Evolutionary conservation across 179 eudicot genomes (phyloP).

Genomic region (Patellifolia procumbens): DNA sequence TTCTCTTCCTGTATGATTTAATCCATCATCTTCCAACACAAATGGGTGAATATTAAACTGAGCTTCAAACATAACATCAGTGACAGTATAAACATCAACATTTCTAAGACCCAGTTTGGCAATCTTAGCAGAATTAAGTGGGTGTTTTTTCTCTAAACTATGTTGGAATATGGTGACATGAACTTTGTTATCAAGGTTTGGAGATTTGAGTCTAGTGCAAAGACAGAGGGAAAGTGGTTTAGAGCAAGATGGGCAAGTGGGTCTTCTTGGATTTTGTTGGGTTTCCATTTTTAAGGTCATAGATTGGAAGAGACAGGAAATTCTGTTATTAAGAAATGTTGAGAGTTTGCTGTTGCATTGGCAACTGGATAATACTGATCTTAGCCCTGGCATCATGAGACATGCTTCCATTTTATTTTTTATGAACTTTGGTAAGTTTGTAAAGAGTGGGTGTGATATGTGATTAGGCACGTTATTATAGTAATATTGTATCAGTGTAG

Average conservation of each 20-base stretch:
- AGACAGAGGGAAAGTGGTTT: slow-evolving; percentile 65
- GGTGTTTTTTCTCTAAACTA: slow-evolving; percentile 73
- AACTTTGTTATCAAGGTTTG: slow-evolving; percentile 53
- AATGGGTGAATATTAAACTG: slow-evolving; percentile 44
- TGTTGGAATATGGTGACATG: slow-evolving; percentile 76
- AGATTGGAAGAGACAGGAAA: slow-evolving; percentile 21
- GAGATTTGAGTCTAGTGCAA: slow-evolving; percentile 56
- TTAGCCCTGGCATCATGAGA: slow-evolving; percentile 12
- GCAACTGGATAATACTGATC: slow-evolving; percentile 13
- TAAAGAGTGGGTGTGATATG: neutral
- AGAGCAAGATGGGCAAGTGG: slow-evolving; percentile 72
- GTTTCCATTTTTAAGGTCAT: slow-evolving; percentile 43
- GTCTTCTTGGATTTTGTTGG: slow-evolving; percentile 49
- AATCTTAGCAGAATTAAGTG: slow-evolving; percentile 73
- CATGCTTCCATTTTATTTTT: neutral
- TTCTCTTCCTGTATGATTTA: slow-evolving; percentile 23
- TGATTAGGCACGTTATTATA: neutral
- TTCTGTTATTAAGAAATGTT: slow-evolving; percentile 18
- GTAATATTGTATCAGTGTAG: no score
- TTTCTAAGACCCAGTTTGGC: slow-evolving; percentile 70
- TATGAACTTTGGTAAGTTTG: neutral
- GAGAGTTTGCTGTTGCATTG: slow-evolving; percentile 20
- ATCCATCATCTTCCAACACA: neutral
- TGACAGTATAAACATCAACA: slow-evolving; percentile 47
- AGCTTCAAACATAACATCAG: slow-evolving; percentile 66